Conservation (phyloP, 2,329 filamentous ascomycete genomes). For the Sclerotinia trifoliorum region DNA sequence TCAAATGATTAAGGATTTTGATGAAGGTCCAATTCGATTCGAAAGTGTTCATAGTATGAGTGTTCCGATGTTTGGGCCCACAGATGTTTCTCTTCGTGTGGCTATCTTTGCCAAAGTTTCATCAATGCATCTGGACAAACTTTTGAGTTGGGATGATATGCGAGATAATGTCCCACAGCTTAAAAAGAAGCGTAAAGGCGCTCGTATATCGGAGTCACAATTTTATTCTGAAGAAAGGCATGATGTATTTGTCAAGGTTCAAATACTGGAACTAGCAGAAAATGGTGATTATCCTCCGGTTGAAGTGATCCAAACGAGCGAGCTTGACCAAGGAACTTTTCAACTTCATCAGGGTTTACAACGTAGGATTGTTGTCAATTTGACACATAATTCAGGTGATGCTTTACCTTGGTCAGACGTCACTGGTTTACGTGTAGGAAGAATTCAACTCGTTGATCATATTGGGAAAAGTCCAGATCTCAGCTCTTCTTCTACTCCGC, state of each 20-base stretch:
- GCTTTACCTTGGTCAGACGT: slow-evolving; percentile 86
- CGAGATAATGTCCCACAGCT: slow-evolving; percentile 69
- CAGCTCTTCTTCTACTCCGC: slow-evolving; percentile 61
- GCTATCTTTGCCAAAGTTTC: slow-evolving; percentile 91
- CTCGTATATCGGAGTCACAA: slow-evolving; percentile 82
- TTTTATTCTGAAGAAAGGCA: slow-evolving; percentile 93
- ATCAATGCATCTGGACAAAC: slow-evolving; percentile 91
- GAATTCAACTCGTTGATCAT: slow-evolving; percentile 79
- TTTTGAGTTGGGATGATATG: slow-evolving; percentile 99
- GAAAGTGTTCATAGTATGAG: slow-evolving; percentile 99
- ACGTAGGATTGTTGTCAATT: slow-evolving; percentile 77
- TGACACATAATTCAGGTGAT: slow-evolving; percentile 90
- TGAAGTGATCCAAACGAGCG: slow-evolving; percentile 83
- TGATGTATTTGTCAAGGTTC: slow-evolving; percentile 82
- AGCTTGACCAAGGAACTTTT: slow-evolving; percentile 84
- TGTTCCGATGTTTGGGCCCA: slow-evolving; percentile 74
- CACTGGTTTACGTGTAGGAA: slow-evolving; percentile 71
- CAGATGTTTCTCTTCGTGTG: slow-evolving; percentile 74
- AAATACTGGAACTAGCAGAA: slow-evolving; percentile 89
- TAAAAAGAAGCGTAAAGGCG: slow-evolving; percentile 52
- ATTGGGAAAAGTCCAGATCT: slow-evolving; percentile 82
- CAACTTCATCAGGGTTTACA: slow-evolving; percentile 95
- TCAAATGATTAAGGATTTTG: slow-evolving; percentile 89
- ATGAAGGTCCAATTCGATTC: slow-evolving; percentile 88
- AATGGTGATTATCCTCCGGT: slow-evolving; percentile 88